These are phyloP conservation scores for Apiospora rasikravindrae DNA, from an alignment of 2,329 filamentous ascomycete species.

Conservation along the genomic window DNA sequence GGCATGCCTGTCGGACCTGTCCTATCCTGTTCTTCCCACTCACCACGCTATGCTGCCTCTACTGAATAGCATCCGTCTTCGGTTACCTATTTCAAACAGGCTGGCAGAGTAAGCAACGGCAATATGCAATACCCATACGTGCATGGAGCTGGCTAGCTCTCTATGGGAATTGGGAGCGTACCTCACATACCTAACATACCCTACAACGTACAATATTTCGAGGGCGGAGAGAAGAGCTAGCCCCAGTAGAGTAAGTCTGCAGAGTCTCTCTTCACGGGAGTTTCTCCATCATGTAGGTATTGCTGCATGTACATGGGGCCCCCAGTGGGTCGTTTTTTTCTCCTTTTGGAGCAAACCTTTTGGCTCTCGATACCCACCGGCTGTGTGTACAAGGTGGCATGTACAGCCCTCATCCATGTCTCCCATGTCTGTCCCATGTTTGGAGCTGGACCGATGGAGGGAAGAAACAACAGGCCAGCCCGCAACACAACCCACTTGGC, in stretches of 20 bases:
- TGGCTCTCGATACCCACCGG: neutral
- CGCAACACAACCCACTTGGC: slow-evolving; percentile 14
- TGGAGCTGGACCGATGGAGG: slow-evolving; percentile 14
- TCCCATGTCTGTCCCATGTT: slow-evolving; percentile 17
- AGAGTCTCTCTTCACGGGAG: slow-evolving; percentile 15
- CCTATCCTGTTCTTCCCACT: neutral
- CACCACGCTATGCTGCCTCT: neutral
- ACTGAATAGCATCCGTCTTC: neutral
- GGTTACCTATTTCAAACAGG: neutral
- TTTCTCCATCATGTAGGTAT: slow-evolving; percentile 16
- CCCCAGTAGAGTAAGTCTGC: slow-evolving; percentile 8
- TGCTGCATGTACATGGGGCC: slow-evolving; percentile 3
- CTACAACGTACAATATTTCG: neutral
- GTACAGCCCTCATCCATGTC: slow-evolving; percentile 14
- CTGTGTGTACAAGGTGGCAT: neutral
- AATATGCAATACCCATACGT: neutral
- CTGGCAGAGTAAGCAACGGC: neutral
- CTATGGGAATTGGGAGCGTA: neutral
- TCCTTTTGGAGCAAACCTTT: slow-evolving; percentile 20
- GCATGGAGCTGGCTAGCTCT: neutral
- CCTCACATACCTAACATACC: neutral
- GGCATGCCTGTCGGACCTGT: neutral
- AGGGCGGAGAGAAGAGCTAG: neutral
- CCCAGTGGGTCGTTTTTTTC: slow-evolving; percentile 13
- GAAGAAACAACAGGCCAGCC: slow-evolving; percentile 17